phyloP scores from a whole-genome alignment of 768 basidiomycete species.

The Imleria badia region DNA sequence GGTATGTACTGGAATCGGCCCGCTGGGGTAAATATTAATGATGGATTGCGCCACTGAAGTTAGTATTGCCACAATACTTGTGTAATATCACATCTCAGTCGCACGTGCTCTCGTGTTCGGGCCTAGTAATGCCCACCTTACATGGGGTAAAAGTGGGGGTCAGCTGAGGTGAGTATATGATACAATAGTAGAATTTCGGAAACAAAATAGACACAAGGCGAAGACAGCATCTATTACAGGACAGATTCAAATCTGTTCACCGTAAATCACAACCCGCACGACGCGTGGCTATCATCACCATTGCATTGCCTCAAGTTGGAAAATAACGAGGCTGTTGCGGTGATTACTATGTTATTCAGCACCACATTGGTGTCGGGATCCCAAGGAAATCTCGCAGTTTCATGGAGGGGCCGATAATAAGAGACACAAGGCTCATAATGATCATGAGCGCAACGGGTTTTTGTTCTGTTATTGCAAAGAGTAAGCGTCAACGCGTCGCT shows the following conservation, averaged over 20 bases:
- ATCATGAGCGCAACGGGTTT: slow-evolving; percentile 3
- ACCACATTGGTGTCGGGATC: background rate
- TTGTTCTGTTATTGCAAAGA: slow-evolving; percentile 22
- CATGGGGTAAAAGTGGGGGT: background rate
- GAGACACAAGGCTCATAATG: background rate
- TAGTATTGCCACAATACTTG: background rate
- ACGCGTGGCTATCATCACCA: background rate
- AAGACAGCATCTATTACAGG: background rate
- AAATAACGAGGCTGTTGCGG: background rate
- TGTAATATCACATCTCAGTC: too few species aligned
- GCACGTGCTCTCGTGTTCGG: too few species aligned
- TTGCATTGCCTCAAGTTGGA: background rate
- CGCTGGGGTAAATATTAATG: background rate
- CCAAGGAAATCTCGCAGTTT: background rate
- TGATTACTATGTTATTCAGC: background rate
- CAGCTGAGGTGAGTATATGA: background rate
- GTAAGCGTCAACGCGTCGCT: slow-evolving; percentile 1
- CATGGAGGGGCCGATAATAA: background rate
- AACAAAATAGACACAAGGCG: background rate
- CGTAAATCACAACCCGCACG: background rate
- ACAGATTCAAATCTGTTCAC: background rate
- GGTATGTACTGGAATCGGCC: too few species aligned
- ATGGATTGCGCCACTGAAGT: background rate
- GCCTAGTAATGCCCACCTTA: background rate
- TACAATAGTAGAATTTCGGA: background rate